These are phyloP conservation scores for Plectosphaerella sp. DNA, from an alignment of 2,329 filamentous ascomycete genomes.

Conservation along the genomic window DNA sequence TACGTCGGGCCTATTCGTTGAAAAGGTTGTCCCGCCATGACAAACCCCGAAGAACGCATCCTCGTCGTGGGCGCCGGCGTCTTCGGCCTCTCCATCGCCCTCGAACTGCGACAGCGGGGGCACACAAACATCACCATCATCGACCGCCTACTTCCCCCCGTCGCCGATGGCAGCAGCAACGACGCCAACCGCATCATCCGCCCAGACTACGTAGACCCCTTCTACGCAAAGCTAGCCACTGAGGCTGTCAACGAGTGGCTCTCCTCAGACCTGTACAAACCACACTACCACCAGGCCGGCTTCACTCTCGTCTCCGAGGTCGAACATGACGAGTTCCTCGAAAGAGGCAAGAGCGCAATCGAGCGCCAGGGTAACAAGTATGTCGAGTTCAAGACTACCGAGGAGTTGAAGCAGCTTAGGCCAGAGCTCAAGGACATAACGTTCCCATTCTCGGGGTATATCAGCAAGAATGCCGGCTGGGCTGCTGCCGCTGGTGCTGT, in stretches of 20 bases:
- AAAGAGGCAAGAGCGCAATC: slow-evolving; percentile 10
- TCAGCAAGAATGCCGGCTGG: slow-evolving; percentile 23
- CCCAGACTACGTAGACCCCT: slow-evolving; percentile 58
- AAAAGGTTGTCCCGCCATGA: no score
- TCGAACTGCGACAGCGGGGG: slow-evolving; percentile 18
- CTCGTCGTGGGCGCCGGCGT: slow-evolving; percentile 25
- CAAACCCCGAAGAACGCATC: slow-evolving; percentile 12
- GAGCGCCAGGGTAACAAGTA: slow-evolving; percentile 2
- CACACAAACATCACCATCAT: slow-evolving; percentile 29
- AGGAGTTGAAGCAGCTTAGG: slow-evolving; percentile 4
- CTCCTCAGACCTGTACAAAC: slow-evolving; percentile 14
- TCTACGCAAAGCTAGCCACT: slow-evolving; percentile 50
- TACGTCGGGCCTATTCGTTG: no score
- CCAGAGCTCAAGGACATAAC: slow-evolving; percentile 8
- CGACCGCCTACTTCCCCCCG: slow-evolving; percentile 28
- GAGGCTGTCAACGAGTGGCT: slow-evolving; percentile 22
- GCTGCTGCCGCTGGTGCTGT: slow-evolving; percentile 24
- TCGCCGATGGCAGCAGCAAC: slow-evolving; percentile 31
- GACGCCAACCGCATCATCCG: slow-evolving; percentile 36
- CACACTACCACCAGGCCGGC: slow-evolving; percentile 24
- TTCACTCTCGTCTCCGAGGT: slow-evolving; percentile 20
- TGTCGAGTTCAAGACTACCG: slow-evolving; percentile 6
- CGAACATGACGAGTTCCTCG: slow-evolving; percentile 13
- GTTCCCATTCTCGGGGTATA: slow-evolving; percentile 12
- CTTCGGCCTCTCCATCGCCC: slow-evolving; percentile 23